Evolutionary conservation across 2,329 filamentous ascomycete species (phyloP).

Genomic region (Epichloe uncinata): DNA sequence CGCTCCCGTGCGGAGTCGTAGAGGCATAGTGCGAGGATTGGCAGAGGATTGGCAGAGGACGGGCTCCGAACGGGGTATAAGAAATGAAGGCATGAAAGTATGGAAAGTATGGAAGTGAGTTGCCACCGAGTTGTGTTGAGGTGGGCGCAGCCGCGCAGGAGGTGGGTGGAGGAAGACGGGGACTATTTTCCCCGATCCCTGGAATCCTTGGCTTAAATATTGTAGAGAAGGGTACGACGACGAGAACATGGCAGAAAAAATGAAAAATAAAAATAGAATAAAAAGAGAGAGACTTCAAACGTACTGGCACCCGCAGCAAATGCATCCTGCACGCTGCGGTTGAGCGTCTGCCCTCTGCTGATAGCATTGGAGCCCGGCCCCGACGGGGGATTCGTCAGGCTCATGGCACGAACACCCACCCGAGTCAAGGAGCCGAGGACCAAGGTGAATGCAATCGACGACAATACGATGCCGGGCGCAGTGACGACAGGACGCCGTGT

Average conservation of each 20-base stretch:
- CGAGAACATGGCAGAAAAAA: background rate
- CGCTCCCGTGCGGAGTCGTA: slow-evolving; percentile 19
- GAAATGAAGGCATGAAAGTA: background rate
- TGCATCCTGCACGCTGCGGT: slow-evolving; percentile 45
- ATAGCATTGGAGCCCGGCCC: slow-evolving; percentile 33
- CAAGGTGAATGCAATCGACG: too few species aligned
- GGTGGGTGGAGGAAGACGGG: too few species aligned
- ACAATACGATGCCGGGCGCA: too few species aligned
- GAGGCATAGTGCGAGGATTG: slow-evolving; percentile 15
- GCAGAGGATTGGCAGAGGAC: background rate
- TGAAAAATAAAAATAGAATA: too few species aligned
- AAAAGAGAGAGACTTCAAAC: background rate
- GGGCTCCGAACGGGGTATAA: background rate
- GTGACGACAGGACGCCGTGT: too few species aligned
- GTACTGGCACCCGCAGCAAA: slow-evolving; percentile 42
- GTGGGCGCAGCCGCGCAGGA: background rate
- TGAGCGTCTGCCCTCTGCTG: slow-evolving; percentile 31
- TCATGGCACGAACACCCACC: slow-evolving; percentile 25
- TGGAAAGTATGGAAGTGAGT: too few species aligned
- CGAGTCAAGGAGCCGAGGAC: too few species aligned
- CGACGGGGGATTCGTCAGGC: slow-evolving; percentile 40
- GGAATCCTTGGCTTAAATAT: too few species aligned
- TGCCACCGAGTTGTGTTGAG: too few species aligned
- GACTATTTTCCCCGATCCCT: too few species aligned
- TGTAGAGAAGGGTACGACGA: background rate